Base-by-base conservation (phyloP, 2,329 filamentous ascomycete genomes). In the Exophiala sp. region DNA sequence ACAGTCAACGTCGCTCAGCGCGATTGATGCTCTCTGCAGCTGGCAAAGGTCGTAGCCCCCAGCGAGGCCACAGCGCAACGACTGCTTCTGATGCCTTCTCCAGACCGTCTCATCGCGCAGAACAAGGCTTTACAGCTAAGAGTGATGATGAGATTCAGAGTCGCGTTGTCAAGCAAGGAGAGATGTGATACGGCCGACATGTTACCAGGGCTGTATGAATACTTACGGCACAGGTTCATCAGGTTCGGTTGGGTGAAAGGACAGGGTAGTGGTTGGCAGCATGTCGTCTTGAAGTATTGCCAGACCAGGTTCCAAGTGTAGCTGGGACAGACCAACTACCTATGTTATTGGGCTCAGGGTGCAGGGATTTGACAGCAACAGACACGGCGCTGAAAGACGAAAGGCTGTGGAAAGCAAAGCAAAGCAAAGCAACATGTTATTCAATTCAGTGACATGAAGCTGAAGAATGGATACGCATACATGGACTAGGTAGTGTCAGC, bases 21-120 rank as follows among this genome's bases (percentile, higher is more conserved):
- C 46, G 48, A 29, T 50, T 50, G 43, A 39, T 57, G 38, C 53
- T 61, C 19, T 52, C 57, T 9, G 52, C 55, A 24, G 53, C 57
- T 22, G 47, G 48, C 35, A 59, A 58, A 42, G 29, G 40, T 19
- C 46, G 40, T 34, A 59, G 50, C 29, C 58, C 57, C 40, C 52
- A 43, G 24, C 44, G 53, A 30, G 27, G 51, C 14, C 53, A 49
- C 24, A 43, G 50, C 22, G 39, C 52, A 30, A 51, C 43, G 32
- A 24, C 43, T 29, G 43, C 52, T 44, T 43, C 49, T 14, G 48
- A 48, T 43, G 52, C 40, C 23, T 57, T 46, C 43, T 55, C 54
- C 39, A 53, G 53, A 35, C 50, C 58, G 23, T 46, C 51, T 27
- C 51, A 43, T 19, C 47, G 48, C 8, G 44, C 52, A 35, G 47